Evolutionary conservation across 306 rosid genomes (phyloP).

Genomic region (Hippophae rhamnoides): DNA sequence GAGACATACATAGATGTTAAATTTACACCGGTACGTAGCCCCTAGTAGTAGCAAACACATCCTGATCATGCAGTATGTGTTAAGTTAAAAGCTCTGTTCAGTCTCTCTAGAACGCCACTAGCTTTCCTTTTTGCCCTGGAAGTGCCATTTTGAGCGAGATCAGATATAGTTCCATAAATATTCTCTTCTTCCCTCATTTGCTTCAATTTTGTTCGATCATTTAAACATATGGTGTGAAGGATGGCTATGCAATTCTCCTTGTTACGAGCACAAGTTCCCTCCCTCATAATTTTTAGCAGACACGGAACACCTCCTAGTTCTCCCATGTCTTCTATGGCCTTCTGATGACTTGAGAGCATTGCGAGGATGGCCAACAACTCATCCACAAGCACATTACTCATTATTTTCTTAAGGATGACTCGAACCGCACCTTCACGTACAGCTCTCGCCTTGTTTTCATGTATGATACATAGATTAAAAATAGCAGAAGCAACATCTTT

Average conservation of each 20-base stretch:
- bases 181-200: slow-evolving; percentile 77
- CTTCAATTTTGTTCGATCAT: slow-evolving; percentile 68
- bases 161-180: slow-evolving; percentile 50
- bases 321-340: slow-evolving; percentile 66
- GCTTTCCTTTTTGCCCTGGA: slow-evolving; percentile 93
- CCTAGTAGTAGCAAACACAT: not conserved
- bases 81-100: slow-evolving; percentile 62
- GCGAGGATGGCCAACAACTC: slow-evolving; percentile 74
- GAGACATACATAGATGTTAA: slow-evolving; percentile 29
- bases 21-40: slow-evolving; percentile 33
- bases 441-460: slow-evolving; percentile 73
- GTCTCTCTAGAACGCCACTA: slow-evolving; percentile 75
- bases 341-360: slow-evolving; percentile 57
- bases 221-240: slow-evolving; percentile 55
- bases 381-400: slow-evolving; percentile 35
- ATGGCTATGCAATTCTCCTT: slow-evolving; percentile 74
- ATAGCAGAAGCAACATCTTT: slow-evolving; percentile 86
- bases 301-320: slow-evolving; percentile 62
- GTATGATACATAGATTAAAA: slow-evolving; percentile 57
- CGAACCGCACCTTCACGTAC: slow-evolving; percentile 59
- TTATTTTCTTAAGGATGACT: slow-evolving; percentile 52
- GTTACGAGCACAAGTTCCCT: slow-evolving; percentile 54
- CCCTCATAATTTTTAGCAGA: slow-evolving; percentile 54
- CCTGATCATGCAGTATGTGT: slow-evolving; percentile 65
- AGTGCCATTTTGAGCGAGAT: slow-evolving; percentile 69